These are phyloP conservation scores for Wallacemonas collosoma DNA, from an alignment of 208 protist species.

Conservation along the genomic window DNA sequence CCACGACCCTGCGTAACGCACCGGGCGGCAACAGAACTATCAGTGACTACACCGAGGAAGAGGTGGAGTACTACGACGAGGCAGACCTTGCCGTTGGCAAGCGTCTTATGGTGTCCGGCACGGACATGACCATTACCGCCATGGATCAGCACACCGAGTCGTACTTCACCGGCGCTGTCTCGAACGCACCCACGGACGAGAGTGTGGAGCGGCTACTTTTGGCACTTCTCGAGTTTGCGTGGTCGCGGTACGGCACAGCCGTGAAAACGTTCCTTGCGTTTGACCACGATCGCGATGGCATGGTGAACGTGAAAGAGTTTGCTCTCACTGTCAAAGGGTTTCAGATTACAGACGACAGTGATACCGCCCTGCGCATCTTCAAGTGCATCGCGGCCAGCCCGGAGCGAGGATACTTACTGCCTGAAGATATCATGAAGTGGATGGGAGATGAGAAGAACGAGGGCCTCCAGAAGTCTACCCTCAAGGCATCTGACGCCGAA, in stretches of 20 bases:
- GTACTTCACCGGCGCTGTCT: constrained; percentile 45
- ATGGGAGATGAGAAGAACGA: constrained; percentile 49
- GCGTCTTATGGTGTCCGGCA: constrained; percentile 65
- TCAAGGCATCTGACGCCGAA: constrained; percentile 32
- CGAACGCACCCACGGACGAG: constrained; percentile 31
- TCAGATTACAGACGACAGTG: constrained; percentile 73
- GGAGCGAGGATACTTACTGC: constrained; percentile 59
- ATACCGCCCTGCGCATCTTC: constrained; percentile 61
- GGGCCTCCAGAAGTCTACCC: constrained; percentile 21
- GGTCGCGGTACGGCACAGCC: constrained; percentile 68
- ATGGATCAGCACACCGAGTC: constrained; percentile 85
- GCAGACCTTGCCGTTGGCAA: constrained; percentile 71
- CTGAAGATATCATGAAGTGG: constrained; percentile 74
- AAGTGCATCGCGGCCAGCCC: constrained; percentile 44
- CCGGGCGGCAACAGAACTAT: constrained; percentile 18
- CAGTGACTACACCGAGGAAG: constrained; percentile 19
- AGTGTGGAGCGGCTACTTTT: constrained; percentile 55
- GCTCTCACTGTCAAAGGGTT: constrained; percentile 55
- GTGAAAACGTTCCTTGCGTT: constrained; percentile 84
- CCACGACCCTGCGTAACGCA: constrained; percentile 42
- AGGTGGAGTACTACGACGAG: constrained; percentile 52
- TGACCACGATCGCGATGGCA: constrained; percentile 83
- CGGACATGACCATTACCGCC: constrained; percentile 66
- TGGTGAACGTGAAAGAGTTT: constrained; percentile 79
- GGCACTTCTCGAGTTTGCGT: constrained; percentile 68